Evolutionary conservation across 441 rosid species (phyloP).

Genomic region (Melastoma candidum): DNA sequence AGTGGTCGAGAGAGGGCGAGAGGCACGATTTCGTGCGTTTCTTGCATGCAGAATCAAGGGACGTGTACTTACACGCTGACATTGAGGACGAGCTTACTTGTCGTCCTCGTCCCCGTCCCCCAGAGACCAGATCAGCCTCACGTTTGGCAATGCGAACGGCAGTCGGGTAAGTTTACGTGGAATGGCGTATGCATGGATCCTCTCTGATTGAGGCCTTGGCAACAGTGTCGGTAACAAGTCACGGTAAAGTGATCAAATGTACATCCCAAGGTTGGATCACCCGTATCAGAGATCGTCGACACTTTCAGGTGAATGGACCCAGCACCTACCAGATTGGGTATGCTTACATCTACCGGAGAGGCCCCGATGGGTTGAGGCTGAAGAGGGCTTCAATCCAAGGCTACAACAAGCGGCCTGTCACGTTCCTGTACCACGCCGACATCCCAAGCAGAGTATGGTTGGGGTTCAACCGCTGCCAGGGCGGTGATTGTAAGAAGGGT

Average conservation of each 20-base stretch:
- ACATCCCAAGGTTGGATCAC: constrained; percentile 32
- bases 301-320: constrained; percentile 36
- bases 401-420: constrained; percentile 25
- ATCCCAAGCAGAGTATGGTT: constrained; percentile 40
- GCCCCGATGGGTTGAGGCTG: constrained; percentile 49
- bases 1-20: not conserved
- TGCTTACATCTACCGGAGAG: constrained; percentile 29
- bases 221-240: not conserved
- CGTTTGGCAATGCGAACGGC: constrained; percentile 31
- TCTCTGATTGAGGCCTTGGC: not conserved
- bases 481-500: constrained; percentile 8
- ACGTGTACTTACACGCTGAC: constrained; percentile 29
- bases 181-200: not conserved
- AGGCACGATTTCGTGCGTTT: not conserved
- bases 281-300: constrained; percentile 29
- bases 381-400: constrained; percentile 33
- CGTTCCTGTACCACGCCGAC: constrained; percentile 24
- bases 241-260: constrained; percentile 17
- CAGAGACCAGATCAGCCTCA: constrained; percentile 32
- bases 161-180: constrained; percentile 18
- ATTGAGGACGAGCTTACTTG: constrained; percentile 30
- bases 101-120: constrained; percentile 20
- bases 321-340: constrained; percentile 30
- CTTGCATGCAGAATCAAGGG: constrained; percentile 1
- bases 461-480: constrained; percentile 26